Evolutionary conservation across 2,329 filamentous ascomycete species (phyloP), one percentile per base, ranked within the genome.

Genomic region (Cytospora mali): DNA sequence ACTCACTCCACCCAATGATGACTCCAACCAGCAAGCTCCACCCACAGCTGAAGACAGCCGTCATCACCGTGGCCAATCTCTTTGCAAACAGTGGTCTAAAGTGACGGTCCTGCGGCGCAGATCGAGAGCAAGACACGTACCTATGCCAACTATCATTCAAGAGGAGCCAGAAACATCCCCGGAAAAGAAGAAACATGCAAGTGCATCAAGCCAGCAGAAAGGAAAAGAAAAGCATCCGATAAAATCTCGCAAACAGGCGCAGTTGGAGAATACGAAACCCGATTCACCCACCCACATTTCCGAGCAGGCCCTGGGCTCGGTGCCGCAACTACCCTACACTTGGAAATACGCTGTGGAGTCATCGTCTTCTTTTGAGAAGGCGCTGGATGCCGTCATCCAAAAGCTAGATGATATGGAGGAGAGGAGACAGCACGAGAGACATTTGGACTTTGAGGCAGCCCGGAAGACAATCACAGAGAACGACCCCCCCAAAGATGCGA

Each of bases 331-430:
- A 29, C 68, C 69, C 2, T 56, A 67, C 31, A 68, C 67, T 7
- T 69, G 71, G 66, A 66, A 66, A 13, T 61, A 64, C 46, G 62
- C 67, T 4, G 57, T 69, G 9, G 64, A 66, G n/a, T 67, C 68
- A 10, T 67, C 69, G 9, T 72, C 67, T 10, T 71, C 68, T 1
- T 67, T 71, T 21, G 69, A 72, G 35, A 68, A 68, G 42, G 71
- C 70, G 1, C 64, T 73, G 1, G 70, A 73, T 52, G 67, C 67
- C n/a, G 68, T 71, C 3, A 66, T 72, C n/a, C 58, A 66, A 27
- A 71, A 69, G 58, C 58, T 73, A 21, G 67, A 72, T n/a, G 67
- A 65, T 23, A 69, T 73, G 68, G 69, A 69, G 6, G 67, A 70
- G n/a, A 64, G 62, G 28, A 61, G n/a, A 51, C 62, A 42, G 7